These are phyloP conservation scores for Symmetrospora coprosmae DNA, from an alignment of 768 basidiomycete species.

Conservation along the genomic window DNA sequence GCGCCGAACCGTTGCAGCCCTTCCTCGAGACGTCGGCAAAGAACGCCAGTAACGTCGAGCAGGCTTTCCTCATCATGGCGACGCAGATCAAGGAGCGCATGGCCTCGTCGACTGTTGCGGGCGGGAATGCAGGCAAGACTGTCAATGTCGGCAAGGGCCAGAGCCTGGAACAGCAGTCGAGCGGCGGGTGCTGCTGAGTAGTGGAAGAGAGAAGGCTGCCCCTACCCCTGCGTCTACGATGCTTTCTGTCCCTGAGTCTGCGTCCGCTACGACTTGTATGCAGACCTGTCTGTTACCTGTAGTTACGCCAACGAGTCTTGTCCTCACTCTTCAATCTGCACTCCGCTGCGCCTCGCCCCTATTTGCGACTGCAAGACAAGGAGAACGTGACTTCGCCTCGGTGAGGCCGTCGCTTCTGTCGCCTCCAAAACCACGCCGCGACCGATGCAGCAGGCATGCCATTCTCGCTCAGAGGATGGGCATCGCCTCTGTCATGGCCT, in stretches of 20 bases:
- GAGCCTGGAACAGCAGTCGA: constrained; percentile 59
- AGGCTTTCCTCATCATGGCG: constrained; percentile 93
- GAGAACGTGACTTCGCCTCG: too few species aligned
- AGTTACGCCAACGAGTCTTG: too few species aligned
- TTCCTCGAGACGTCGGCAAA: constrained; percentile 98
- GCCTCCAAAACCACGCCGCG: too few species aligned
- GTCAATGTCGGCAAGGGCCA: constrained; percentile 67
- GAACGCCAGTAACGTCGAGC: constrained; percentile 92
- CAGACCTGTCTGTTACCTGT: too few species aligned
- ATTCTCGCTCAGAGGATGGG: constrained; percentile 3
- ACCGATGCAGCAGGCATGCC: constrained; percentile 17
- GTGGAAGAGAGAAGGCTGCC: background rate
- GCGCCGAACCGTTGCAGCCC: constrained; percentile 39
- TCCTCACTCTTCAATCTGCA: too few species aligned
- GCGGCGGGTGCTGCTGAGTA: constrained; percentile 59
- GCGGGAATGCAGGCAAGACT: constrained; percentile 58
- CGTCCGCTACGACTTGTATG: too few species aligned
- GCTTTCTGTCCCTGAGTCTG: too few species aligned
- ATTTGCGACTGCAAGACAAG: too few species aligned
- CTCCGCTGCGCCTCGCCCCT: too few species aligned
- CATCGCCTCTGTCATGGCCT: background rate
- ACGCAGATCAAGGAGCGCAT: constrained; percentile 48
- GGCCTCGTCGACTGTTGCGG: constrained; percentile 64
- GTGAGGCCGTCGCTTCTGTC: too few species aligned
- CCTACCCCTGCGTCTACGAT: background rate